Percentiles rank a stretch among this genome's conserved stretches.
phyloP scores from a whole-genome alignment of 2,329 filamentous ascomycete genomes.

The Sarocladium strictum region DNA sequence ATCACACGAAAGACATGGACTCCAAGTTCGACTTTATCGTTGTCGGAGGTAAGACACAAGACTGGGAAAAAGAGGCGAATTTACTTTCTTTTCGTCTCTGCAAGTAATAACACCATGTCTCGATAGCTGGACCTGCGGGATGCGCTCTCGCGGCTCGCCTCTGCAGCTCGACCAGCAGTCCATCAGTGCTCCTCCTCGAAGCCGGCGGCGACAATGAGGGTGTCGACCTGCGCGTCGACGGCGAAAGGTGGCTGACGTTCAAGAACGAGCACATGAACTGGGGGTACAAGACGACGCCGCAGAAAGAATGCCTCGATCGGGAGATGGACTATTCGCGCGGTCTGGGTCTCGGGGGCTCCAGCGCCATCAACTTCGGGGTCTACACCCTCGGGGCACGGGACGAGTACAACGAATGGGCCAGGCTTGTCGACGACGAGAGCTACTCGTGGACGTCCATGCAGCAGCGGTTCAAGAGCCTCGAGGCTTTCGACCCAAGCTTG shows the following conservation, averaged over 20 bases:
- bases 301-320: conserved; percentile 35
- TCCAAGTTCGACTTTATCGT: conserved; percentile 25
- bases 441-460: conserved; percentile 51
- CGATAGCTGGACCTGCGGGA: conserved; percentile 53
- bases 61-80: too few relatives aligned
- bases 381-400: conserved; percentile 49
- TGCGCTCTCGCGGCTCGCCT: conserved; percentile 48
- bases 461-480: conserved; percentile 43
- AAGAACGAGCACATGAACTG: conserved; percentile 43
- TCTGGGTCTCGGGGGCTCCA: conserved; percentile 44
- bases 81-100: too few relatives aligned
- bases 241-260: conserved; percentile 50
- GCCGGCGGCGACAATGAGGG: conserved; percentile 48
- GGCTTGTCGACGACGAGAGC: conserved; percentile 45
- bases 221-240: conserved; percentile 39
- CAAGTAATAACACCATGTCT: not conserved
- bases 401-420: conserved; percentile 59
- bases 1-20: not conserved
- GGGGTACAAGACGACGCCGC: conserved; percentile 44
- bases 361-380: conserved; percentile 48
- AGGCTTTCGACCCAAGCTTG: conserved; percentile 42
- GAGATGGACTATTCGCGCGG: conserved; percentile 44
- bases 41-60: conserved; percentile 27
- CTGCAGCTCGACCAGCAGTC: conserved; percentile 37
- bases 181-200: conserved; percentile 54